These are phyloP conservation scores for Pleomassaria siparia DNA, from an alignment of 2,329 filamentous ascomycete species.

Conservation along the genomic window DNA sequence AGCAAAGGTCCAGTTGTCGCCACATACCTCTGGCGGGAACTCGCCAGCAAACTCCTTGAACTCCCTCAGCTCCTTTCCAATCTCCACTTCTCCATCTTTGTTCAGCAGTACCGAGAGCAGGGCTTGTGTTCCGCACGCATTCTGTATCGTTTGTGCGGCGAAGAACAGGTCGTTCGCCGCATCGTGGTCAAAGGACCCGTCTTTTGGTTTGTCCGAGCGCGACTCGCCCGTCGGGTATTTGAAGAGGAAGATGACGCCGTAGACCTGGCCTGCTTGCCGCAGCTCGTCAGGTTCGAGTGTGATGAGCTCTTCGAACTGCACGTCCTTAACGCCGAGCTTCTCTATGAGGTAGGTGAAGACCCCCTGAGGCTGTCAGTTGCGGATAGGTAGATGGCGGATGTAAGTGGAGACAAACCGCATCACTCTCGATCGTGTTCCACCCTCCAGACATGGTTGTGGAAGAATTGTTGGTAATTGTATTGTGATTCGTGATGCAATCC, in stretches of 20 bases:
- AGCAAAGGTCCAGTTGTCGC: background rate
- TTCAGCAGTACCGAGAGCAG: slow-evolving; percentile 90
- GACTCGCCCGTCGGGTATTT: slow-evolving; percentile 80
- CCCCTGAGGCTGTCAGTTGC: slow-evolving; percentile 57
- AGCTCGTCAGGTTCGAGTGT: slow-evolving; percentile 79
- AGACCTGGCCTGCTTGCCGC: slow-evolving; percentile 63
- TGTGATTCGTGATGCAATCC: slow-evolving; percentile 5
- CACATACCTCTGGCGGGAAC: slow-evolving; percentile 63
- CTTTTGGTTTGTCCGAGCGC: slow-evolving; percentile 67
- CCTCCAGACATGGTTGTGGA: slow-evolving; percentile 57
- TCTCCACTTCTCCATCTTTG: slow-evolving; percentile 69
- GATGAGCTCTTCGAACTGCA: slow-evolving; percentile 96
- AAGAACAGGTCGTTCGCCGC: slow-evolving; percentile 85
- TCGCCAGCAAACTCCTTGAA: slow-evolving; percentile 88
- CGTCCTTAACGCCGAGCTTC: slow-evolving; percentile 83
- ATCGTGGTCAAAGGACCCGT: slow-evolving; percentile 77
- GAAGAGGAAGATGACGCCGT: slow-evolving; percentile 99
- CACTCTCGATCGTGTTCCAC: slow-evolving; percentile 98
- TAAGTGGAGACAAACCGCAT: slow-evolving; percentile 70
- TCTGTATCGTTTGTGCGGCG: slow-evolving; percentile 95
- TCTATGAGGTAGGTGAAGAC: slow-evolving; percentile 98
- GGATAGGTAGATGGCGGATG: background rate
- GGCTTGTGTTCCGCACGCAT: slow-evolving; percentile 96
- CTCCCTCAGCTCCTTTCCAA: slow-evolving; percentile 69
- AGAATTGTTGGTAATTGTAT: slow-evolving; percentile 5